Evolutionary conservation across 2,329 filamentous ascomycete species (phyloP).

Genomic region (Bipolaris victoriae): DNA sequence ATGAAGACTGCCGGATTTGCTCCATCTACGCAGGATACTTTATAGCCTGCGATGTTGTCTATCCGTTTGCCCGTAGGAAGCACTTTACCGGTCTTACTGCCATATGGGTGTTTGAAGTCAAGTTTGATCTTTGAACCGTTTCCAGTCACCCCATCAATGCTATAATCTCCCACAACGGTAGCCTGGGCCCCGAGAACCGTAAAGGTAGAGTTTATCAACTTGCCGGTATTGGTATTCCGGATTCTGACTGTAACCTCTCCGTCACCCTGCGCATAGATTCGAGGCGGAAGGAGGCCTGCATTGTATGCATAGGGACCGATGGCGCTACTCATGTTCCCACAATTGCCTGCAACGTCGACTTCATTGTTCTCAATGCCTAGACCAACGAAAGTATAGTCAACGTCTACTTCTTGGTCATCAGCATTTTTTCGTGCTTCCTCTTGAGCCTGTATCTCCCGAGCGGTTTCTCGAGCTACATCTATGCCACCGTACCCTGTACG

Average conservation of each 20-base stretch:
- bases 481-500: conserved; percentile 20
- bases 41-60: conserved; percentile 59
- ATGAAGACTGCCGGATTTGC: conserved; percentile 70
- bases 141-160: conserved; percentile 69
- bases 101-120: conserved; percentile 67
- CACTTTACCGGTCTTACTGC: conserved; percentile 67
- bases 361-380: conserved; percentile 66
- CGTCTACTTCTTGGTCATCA: conserved; percentile 49
- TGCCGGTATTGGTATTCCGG: conserved; percentile 74
- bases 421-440: conserved; percentile 1
- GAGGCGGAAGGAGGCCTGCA: conserved; percentile 54
- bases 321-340: conserved; percentile 80
- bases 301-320: conserved; percentile 68
- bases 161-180: conserved; percentile 60
- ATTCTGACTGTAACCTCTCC: conserved; percentile 61
- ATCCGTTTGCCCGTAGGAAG: conserved; percentile 64
- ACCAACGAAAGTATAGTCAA: conserved; percentile 75
- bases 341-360: conserved; percentile 73
- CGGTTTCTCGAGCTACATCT: conserved; percentile 15
- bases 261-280: conserved; percentile 34
- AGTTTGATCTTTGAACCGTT: conserved; percentile 63
- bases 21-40: conserved; percentile 66
- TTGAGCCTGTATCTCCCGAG: conserved; percentile 7
- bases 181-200: conserved; percentile 57
- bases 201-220: conserved; percentile 66